Conservation (phyloP, 305 asterid species). For the Fraxinus velutina region DNA sequence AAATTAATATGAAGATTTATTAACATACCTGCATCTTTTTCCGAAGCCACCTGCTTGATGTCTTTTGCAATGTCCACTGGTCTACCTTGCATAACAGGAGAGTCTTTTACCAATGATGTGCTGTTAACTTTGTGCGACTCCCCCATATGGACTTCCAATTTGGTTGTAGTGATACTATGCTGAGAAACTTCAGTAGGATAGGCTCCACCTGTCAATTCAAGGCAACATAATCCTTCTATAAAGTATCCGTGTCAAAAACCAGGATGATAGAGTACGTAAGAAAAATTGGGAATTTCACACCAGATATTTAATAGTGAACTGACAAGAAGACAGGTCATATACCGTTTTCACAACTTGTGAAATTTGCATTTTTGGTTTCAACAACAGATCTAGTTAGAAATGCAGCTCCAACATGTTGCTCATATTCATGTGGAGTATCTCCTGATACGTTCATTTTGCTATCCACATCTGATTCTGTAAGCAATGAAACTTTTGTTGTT, state of each 20-base stretch:
- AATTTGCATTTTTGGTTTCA: constrained; percentile 3
- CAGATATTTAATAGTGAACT: neutral
- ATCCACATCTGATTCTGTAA: constrained; percentile 1
- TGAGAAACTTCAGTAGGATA: constrained; percentile 20
- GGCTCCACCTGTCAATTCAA: constrained; percentile 27
- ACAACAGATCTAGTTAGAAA: constrained; percentile 7
- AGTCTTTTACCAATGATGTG: constrained; percentile 22
- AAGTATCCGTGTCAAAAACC: neutral
- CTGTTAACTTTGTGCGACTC: constrained; percentile 22
- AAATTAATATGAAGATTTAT: neutral
- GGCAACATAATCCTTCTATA: neutral
- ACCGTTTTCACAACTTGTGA: constrained; percentile 22
- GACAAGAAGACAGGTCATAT: neutral
- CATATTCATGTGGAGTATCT: constrained; percentile 22
- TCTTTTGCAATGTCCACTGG: neutral
- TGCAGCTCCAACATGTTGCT: constrained; percentile 12
- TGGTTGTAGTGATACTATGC: constrained; percentile 17
- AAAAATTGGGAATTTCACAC: neutral
- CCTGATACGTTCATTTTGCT: constrained; percentile 11
- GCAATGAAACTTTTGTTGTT: neutral
- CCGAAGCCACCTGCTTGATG: neutral
- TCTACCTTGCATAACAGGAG: neutral
- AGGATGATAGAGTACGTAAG: neutral
- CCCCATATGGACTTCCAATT: constrained; percentile 23
- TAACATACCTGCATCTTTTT: neutral